Conservation (phyloP, 2,329 filamentous ascomycete species). For the Orbilia blumenaviensis region DNA sequence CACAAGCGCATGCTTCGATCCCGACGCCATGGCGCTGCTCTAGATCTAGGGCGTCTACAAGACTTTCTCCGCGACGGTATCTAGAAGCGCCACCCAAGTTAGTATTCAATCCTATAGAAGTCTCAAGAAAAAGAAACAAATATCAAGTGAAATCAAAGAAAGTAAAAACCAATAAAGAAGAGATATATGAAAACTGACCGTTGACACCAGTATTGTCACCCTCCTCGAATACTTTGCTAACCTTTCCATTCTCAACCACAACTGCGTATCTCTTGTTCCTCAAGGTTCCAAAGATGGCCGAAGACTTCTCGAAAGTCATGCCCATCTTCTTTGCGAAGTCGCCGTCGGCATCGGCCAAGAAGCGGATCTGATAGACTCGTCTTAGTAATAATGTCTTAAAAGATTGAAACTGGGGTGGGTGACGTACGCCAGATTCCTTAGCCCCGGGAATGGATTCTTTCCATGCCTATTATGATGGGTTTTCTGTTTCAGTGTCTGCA, state of each 20-base stretch:
- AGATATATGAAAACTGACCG: slow-evolving; percentile 55
- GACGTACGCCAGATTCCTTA: slow-evolving; percentile 47
- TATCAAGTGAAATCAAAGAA: too few relatives aligned
- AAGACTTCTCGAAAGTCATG: slow-evolving; percentile 56
- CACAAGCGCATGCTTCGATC: background rate
- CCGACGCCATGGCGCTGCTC: background rate
- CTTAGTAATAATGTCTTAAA: background rate
- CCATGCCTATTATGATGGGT: slow-evolving; percentile 50
- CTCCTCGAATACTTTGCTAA: slow-evolving; percentile 56
- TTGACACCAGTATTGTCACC: slow-evolving; percentile 58
- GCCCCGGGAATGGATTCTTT: slow-evolving; percentile 53
- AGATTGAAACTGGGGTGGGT: too few relatives aligned
- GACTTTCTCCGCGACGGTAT: slow-evolving; percentile 41
- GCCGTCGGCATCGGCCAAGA: slow-evolving; percentile 56
- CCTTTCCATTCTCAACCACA: slow-evolving; percentile 57
- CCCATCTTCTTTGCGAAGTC: slow-evolving; percentile 56
- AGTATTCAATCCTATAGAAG: background rate
- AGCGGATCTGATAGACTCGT: slow-evolving; percentile 50
- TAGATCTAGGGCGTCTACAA: slow-evolving; percentile 7
- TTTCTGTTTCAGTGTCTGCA: background rate
- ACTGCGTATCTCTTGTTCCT: slow-evolving; percentile 57
- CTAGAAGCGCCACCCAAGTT: background rate
- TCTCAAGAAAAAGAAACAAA: background rate
- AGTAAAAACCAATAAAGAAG: too few relatives aligned
- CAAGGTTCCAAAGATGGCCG: slow-evolving; percentile 56